Conservation (phyloP, 441 rosid species). For the Capsella rubella region DNA sequence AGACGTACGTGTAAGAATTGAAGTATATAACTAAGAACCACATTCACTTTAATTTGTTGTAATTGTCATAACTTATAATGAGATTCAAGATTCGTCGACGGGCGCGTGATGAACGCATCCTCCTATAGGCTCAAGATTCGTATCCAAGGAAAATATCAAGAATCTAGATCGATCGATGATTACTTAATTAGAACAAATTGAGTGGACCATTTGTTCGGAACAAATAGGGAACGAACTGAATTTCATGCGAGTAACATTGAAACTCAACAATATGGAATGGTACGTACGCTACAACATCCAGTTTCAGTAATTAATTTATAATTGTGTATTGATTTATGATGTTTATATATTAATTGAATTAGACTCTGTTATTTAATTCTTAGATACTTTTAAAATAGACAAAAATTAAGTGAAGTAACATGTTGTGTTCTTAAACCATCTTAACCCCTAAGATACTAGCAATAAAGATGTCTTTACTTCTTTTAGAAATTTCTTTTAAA, state of each 20-base stretch:
- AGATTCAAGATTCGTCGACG: conserved; percentile 35
- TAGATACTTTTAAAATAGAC: background rate
- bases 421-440: background rate
- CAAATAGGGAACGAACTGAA: conserved; percentile 26
- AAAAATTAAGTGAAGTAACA: background rate
- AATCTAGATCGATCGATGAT: conserved; percentile 10
- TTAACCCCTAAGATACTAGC: too few species aligned
- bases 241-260: conserved; percentile 19
- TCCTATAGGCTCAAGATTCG: conserved; percentile 19
- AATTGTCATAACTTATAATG: background rate
- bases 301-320: conserved; percentile 5
- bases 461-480: background rate
- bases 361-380: background rate
- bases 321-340: background rate
- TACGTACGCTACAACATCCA: background rate
- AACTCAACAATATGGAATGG: conserved; percentile 20
- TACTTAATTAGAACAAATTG: conserved; percentile 6
- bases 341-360: background rate
- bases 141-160: conserved; percentile 18
- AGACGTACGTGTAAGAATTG: conserved; percentile 13
- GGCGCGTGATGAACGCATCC: conserved; percentile 41
- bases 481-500: background rate
- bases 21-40: conserved; percentile 24
- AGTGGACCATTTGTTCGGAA: conserved; percentile 3
- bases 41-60: conserved; percentile 24